These are phyloP conservation scores for Penicillium sp. DNA, from an alignment of 2,329 filamentous ascomycete species.

Conservation along the genomic window DNA sequence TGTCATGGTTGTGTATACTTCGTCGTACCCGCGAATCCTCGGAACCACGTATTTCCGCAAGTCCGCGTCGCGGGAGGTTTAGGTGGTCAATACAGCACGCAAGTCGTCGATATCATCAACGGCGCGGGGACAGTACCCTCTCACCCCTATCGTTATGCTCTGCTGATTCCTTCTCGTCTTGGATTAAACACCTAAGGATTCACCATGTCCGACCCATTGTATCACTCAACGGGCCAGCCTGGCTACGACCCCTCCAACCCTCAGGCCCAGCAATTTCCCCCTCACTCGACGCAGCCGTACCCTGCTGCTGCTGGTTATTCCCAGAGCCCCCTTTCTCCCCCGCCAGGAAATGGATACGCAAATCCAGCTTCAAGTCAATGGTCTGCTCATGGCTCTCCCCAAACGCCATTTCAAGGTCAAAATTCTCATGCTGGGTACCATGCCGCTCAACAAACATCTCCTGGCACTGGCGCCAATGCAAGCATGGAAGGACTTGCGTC, in stretches of 20 bases:
- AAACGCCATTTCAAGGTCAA: constrained; percentile 21
- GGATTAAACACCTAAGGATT: constrained; percentile 22
- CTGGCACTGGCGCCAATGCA: constrained; percentile 24
- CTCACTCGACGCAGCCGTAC: constrained; percentile 55
- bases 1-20: no score
- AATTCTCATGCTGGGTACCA: constrained; percentile 25
- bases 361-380: constrained; percentile 29
- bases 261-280: constrained; percentile 45
- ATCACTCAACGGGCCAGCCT: constrained; percentile 34
- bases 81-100: constrained; percentile 32
- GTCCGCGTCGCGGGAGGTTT: constrained; percentile 12
- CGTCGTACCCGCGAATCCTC: constrained; percentile 15
- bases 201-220: constrained; percentile 41
- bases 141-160: constrained; percentile 2
- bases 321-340: constrained; percentile 35
- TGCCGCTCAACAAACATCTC: constrained; percentile 17
- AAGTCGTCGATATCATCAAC: constrained; percentile 24
- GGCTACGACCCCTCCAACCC: constrained; percentile 51
- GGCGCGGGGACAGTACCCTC: constrained; percentile 10
- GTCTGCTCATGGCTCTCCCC: constrained; percentile 25
- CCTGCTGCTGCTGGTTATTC: constrained; percentile 30
- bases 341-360: constrained; percentile 33
- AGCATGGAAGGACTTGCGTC: constrained; percentile 43
- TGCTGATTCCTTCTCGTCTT: constrained; percentile 4
- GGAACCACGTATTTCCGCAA: constrained; percentile 27